Evolutionary conservation across 257 asterid species (phyloP).

Genomic region (Coffea eugenioides): DNA sequence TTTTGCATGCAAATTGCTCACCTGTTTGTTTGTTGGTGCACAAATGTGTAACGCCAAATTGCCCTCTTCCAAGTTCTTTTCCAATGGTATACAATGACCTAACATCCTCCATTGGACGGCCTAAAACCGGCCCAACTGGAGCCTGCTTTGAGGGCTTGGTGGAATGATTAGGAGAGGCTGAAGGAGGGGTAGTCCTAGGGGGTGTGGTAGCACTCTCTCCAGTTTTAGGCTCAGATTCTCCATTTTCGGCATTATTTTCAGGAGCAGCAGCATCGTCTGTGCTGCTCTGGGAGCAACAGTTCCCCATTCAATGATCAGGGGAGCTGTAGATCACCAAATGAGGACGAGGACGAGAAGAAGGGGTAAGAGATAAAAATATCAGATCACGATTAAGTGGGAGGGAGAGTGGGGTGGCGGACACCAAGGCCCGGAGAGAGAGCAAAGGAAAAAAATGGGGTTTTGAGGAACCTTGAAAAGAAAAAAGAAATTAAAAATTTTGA

Average conservation of each 20-base stretch:
- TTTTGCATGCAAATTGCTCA: constrained; percentile 80
- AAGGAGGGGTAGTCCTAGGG: constrained; percentile 26
- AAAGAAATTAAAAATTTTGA: constrained; percentile 15
- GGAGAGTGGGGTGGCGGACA: constrained; percentile 14
- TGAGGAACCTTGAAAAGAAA: constrained; percentile 2
- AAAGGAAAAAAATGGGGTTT: constrained; percentile 15
- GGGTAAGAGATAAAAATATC: constrained; percentile 2
- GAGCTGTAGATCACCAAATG: constrained; percentile 1
- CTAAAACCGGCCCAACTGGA: constrained; percentile 64
- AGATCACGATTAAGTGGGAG: background rate
- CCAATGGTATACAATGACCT: constrained; percentile 58
- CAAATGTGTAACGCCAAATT: constrained; percentile 79
- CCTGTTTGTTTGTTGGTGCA: constrained; percentile 75
- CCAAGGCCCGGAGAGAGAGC: constrained; percentile 24
- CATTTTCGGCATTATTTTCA: constrained; percentile 1
- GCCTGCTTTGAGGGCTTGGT: constrained; percentile 34
- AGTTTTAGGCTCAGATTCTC: constrained; percentile 11
- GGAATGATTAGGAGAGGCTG: constrained; percentile 35
- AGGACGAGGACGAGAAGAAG: constrained; percentile 1
- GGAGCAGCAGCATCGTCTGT: constrained; percentile 32
- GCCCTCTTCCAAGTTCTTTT: constrained; percentile 89
- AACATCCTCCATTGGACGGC: constrained; percentile 88
- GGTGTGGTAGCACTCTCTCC: constrained; percentile 1
- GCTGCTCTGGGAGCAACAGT: constrained; percentile 54
- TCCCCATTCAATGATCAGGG: constrained; percentile 44